Percentiles rank a stretch among this genome's conserved stretches.
Evolutionary conservation across 2,329 filamentous ascomycete genomes (phyloP).

Genomic region (Apiospora saccharicola): DNA sequence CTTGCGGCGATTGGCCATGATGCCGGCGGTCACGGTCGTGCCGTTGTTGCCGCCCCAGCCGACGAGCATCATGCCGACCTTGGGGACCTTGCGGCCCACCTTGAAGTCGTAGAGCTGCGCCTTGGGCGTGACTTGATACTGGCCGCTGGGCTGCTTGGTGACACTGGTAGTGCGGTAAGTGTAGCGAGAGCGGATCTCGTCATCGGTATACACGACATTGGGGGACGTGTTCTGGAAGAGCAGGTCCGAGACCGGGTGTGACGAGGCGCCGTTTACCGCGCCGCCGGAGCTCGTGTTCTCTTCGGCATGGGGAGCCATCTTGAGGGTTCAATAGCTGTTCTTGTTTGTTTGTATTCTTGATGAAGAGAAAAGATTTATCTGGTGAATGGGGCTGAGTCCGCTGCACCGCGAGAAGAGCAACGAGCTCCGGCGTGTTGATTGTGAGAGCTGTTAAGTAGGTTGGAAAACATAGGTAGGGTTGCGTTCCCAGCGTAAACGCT

Average conservation of each 20-base stretch:
- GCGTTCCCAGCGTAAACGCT: slow-evolving; percentile 9
- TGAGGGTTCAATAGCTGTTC: slow-evolving; percentile 37
- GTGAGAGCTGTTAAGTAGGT: slow-evolving; percentile 93
- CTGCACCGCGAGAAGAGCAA: slow-evolving; percentile 89
- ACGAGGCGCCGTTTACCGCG: slow-evolving; percentile 54
- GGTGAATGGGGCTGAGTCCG: slow-evolving; percentile 65
- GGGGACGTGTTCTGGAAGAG: slow-evolving; percentile 90
- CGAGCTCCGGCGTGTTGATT: slow-evolving; percentile 97
- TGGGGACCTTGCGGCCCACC: slow-evolving; percentile 91
- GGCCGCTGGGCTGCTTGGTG: slow-evolving; percentile 71
- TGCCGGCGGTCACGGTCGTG: slow-evolving; percentile 94
- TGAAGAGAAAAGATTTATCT: slow-evolving; percentile 54
- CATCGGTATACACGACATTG: slow-evolving; percentile 89
- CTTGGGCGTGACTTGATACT: slow-evolving; percentile 83
- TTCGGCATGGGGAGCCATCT: slow-evolving; percentile 94
- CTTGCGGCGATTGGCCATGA: slow-evolving; percentile 90
- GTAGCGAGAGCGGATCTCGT: slow-evolving; percentile 91
- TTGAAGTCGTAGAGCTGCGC: slow-evolving; percentile 97
- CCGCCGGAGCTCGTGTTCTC: slow-evolving; percentile 62
- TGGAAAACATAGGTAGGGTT: slow-evolving; percentile 85
- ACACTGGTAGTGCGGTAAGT: slow-evolving; percentile 94
- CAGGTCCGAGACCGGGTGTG: slow-evolving; percentile 56
- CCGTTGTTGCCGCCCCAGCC: slow-evolving; percentile 99
- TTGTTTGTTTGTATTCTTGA: slow-evolving; percentile 31
- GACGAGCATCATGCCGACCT: slow-evolving; percentile 96